Percentiles rank a stretch among this genome's conserved stretches.
Evolutionary conservation across 2,329 filamentous ascomycete genomes (phyloP).

Genomic region (Ophiostoma himal-ulmi): DNA sequence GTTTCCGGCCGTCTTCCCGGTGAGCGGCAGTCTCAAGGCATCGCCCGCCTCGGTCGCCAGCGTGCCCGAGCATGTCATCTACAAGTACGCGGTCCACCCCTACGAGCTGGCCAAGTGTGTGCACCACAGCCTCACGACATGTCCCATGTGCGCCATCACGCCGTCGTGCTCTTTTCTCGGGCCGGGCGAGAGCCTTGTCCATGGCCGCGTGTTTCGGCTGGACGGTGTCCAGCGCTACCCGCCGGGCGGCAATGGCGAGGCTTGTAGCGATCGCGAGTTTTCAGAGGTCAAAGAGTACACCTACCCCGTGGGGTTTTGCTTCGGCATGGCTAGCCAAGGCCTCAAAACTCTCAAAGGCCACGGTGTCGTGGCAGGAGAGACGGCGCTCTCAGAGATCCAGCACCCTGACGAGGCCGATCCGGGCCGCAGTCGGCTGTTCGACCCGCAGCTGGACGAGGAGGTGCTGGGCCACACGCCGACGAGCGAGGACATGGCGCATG

Average conservation of each 20-base stretch:
- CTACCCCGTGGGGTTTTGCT: background rate
- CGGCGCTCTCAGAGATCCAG: conserved; percentile 9
- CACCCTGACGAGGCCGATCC: conserved; percentile 20
- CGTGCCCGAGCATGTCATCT: conserved; percentile 20
- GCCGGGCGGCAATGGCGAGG: background rate
- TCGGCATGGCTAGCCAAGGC: background rate
- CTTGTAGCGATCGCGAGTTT: background rate
- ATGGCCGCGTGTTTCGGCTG: background rate
- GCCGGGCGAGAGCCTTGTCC: conserved; percentile 11
- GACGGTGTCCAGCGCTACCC: background rate
- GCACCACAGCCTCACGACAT: conserved; percentile 18
- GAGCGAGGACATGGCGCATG: background rate
- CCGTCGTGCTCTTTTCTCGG: conserved; percentile 18
- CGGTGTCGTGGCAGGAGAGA: background rate
- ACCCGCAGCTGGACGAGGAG: conserved; percentile 17
- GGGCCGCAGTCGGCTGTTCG: background rate
- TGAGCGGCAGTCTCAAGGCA: background rate
- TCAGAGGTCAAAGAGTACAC: background rate
- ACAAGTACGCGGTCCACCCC: conserved; percentile 14
- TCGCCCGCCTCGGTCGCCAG: background rate
- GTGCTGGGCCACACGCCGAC: background rate
- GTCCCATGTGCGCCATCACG: conserved; percentile 22
- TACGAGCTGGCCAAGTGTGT: conserved; percentile 15
- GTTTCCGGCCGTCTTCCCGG: conserved; percentile 13
- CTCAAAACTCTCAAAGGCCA: no score